phyloP scores from a whole-genome alignment of 352 stramenopile genomes.

The Pilasporangium apinafurcum region DNA sequence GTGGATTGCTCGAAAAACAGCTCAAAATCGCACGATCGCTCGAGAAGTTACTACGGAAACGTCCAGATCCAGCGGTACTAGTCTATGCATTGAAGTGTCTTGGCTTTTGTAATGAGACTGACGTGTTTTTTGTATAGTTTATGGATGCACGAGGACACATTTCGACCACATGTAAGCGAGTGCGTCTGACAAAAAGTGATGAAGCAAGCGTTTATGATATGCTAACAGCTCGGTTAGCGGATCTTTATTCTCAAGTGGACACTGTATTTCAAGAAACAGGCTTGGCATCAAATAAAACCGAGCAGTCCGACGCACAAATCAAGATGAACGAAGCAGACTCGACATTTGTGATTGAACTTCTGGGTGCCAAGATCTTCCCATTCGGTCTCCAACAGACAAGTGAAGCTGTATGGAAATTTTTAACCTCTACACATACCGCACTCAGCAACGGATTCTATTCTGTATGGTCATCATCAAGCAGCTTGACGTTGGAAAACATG shows the following conservation, averaged over 20 bases:
- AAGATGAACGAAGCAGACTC: conserved; percentile 1
- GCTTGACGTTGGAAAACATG: too few relatives aligned
- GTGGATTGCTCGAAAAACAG: conserved; percentile 10
- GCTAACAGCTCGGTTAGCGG: too few relatives aligned
- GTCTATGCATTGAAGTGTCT: not conserved
- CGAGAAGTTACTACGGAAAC: conserved; percentile 9
- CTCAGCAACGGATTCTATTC: not conserved
- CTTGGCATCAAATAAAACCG: not conserved
- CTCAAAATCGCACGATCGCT: conserved; percentile 8
- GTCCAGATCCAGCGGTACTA: conserved; percentile 7
- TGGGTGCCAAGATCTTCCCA: conserved; percentile 33
- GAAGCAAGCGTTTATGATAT: too few relatives aligned
- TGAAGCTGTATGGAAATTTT: conserved; percentile 20
- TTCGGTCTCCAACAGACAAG: conserved; percentile 31
- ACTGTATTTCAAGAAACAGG: not conserved
- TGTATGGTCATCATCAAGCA: too few relatives aligned
- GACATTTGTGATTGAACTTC: conserved; percentile 26
- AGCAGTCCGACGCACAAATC: not conserved
- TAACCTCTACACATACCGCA: not conserved
- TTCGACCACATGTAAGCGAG: too few relatives aligned
- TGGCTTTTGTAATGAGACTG: too few relatives aligned
- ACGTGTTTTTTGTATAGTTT: too few relatives aligned
- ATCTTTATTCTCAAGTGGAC: conserved; percentile 1
- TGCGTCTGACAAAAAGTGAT: too few relatives aligned
- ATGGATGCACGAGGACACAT: too few relatives aligned